Evolutionary conservation across 345 rosid genomes (phyloP).

Genomic region (Eutrema yunnanense): DNA sequence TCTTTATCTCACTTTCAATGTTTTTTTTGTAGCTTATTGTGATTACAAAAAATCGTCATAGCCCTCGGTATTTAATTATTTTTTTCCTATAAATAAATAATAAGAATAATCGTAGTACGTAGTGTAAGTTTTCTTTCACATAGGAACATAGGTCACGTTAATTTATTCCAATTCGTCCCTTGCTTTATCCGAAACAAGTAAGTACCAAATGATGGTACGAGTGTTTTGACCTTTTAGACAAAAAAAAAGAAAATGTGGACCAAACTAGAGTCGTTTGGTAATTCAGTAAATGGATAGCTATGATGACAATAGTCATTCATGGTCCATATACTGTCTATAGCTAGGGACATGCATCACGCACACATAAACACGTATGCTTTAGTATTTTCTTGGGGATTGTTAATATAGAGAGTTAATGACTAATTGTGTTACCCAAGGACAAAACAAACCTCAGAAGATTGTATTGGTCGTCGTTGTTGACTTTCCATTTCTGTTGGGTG

Average conservation of each 20-base stretch:
- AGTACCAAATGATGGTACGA: conserved; percentile 25
- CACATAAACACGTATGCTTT: neutral
- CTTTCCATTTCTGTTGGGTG: neutral
- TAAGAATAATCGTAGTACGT: neutral
- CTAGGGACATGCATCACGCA: conserved; percentile 9
- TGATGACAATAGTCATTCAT: neutral
- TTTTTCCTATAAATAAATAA: neutral
- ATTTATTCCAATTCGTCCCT: neutral
- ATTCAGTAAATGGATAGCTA: neutral
- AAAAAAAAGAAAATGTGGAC: neutral
- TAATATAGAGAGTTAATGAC: conserved; percentile 1
- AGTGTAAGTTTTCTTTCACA: neutral
- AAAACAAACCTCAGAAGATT: conserved; percentile 9
- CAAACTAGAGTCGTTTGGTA: neutral
- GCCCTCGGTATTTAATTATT: neutral
- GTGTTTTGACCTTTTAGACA: conserved; percentile 14
- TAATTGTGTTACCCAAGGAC: conserved; percentile 7
- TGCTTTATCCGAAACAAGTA: neutral
- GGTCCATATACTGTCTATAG: neutral
- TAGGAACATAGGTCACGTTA: conserved; percentile 13
- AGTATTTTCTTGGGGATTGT: conserved; percentile 10
- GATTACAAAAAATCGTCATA: neutral
- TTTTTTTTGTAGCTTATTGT: neutral
- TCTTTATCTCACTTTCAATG: neutral
- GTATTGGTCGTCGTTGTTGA: conserved; percentile 13